A percentile compares a stretch with the other conserved stretches of the same genome.
Conservation (phyloP, 805 yeast genomes). For the Hanseniaspora lindneri region DNA sequence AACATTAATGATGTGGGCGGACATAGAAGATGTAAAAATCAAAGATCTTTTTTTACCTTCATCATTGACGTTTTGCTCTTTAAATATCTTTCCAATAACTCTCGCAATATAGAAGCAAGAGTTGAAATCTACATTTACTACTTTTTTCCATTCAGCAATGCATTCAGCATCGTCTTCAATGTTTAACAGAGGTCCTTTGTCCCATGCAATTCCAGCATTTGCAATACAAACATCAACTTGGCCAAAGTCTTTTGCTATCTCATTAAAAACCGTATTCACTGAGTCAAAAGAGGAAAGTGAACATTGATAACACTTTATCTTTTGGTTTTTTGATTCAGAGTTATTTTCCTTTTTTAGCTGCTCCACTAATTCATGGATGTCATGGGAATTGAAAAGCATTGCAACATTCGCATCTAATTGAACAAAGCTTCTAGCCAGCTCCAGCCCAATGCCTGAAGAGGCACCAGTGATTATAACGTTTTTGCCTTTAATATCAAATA, state of each 20-base stretch:
- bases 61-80: conserved; percentile 34
- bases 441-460: conserved; percentile 70
- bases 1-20: conserved; percentile 73
- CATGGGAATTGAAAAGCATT: conserved; percentile 51
- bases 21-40: conserved; percentile 79
- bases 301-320: conserved; percentile 41
- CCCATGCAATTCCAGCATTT: conserved; percentile 84
- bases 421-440: conserved; percentile 70
- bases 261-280: conserved; percentile 24
- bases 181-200: conserved; percentile 46
- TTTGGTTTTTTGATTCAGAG: conserved; percentile 46
- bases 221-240: conserved; percentile 75
- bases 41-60: conserved; percentile 44
- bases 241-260: conserved; percentile 56
- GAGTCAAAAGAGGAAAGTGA: conserved; percentile 24
- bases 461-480: conserved; percentile 80
- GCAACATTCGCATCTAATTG: conserved; percentile 83
- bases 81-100: conserved; percentile 59
- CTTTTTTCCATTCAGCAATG: conserved; percentile 51
- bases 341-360: conserved; percentile 46
- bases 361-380: conserved; percentile 28
- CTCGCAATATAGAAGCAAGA: conserved; percentile 75
- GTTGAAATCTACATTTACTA: conserved; percentile 63
- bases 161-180: conserved; percentile 32
- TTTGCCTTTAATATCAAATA: conserved; percentile 70